Evolutionary conservation across 768 basidiomycete genomes (phyloP).

Genomic region (Rhizopogon vinicolor): DNA sequence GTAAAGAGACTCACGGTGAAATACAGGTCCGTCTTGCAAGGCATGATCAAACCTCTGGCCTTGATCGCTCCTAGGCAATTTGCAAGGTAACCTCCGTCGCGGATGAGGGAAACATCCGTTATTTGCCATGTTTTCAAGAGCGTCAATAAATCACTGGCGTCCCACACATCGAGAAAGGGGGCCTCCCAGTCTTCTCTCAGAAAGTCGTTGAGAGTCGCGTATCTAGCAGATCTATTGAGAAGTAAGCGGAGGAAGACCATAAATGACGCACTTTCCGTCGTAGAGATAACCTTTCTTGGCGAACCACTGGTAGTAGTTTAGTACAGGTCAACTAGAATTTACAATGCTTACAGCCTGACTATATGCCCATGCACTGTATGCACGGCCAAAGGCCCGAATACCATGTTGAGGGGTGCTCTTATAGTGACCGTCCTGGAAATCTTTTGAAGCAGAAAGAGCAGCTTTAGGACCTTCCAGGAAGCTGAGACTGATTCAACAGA

Average conservation of each 20-base stretch:
- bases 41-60: slow-evolving; percentile 53
- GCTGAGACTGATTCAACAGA: slow-evolving; percentile 22
- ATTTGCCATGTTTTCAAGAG: slow-evolving; percentile 46
- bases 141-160: slow-evolving; percentile 51
- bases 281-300: slow-evolving; percentile 41
- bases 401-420: slow-evolving; percentile 41
- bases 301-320: slow-evolving; percentile 41
- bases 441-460: slow-evolving; percentile 47
- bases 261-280: slow-evolving; percentile 31
- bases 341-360: slow-evolving; percentile 40
- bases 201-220: slow-evolving; percentile 43
- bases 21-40: slow-evolving; percentile 55
- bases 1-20: slow-evolving; percentile 38
- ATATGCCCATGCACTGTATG: slow-evolving; percentile 56
- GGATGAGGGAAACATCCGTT: slow-evolving; percentile 42
- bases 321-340: neutral
- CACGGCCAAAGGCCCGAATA: slow-evolving; percentile 51
- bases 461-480: slow-evolving; percentile 60
- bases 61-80: slow-evolving; percentile 38
- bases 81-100: slow-evolving; percentile 37
- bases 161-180: slow-evolving; percentile 39
- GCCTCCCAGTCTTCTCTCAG: slow-evolving; percentile 50
- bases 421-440: slow-evolving; percentile 53
- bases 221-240: slow-evolving; percentile 24
- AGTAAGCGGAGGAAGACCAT: neutral